Base-by-base conservation (phyloP, 2,329 filamentous ascomycete genomes). In the Penicillium brevicompactum region DNA sequence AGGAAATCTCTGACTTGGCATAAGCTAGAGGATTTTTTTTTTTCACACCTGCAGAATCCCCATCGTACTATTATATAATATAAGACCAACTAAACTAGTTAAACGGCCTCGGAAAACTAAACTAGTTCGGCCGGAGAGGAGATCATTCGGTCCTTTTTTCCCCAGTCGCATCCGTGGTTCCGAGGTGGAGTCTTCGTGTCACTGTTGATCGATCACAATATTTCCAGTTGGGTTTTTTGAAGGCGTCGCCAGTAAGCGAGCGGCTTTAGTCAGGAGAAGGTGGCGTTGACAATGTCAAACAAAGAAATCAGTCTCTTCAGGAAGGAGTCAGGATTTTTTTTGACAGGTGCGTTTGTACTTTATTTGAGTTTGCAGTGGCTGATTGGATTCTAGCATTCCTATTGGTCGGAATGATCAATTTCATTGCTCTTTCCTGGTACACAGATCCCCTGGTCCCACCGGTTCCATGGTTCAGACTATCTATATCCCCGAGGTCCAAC, bases 51-150 rank as follows among this genome's bases (percentile, higher is more conserved):
- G 40, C 42, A 27, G 7, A 46, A 30, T 42, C 24, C 9, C n/a
- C 27, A 2, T 14, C 18, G 2, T 22, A 34, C 40, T 32, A 58
- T 48, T 49, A 30, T 42, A 53, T 31, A 16, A 37, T 11, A 38
- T 32, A 21, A 37, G 21, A 50, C 16, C n/a, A 40, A 21, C 11
- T 38, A 24, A 30, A 44, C 47, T n/a, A n/a, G n/a, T n/a, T n/a
- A 18, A 11, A 13, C 21, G 38, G 22, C 22, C 51, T 53, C 32
- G 27, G 34, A 13, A 37, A 44, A 38, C 31, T 45, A 50, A 41
- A 41, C 38, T 10, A 7, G 16, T 43, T 65, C 60, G 60, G 63
- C 61, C 63, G 59, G 59, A 43, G 5, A 61, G 63, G 63, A 51
- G 55, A 64, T 64, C 53, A 22, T 60, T 65, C 63, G 61, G 60